A percentile compares a stretch with the other conserved stretches of the same genome.
Evolutionary conservation across 2,329 filamentous ascomycete genomes (phyloP).

Genomic region (Colletotrichum abscissum): DNA sequence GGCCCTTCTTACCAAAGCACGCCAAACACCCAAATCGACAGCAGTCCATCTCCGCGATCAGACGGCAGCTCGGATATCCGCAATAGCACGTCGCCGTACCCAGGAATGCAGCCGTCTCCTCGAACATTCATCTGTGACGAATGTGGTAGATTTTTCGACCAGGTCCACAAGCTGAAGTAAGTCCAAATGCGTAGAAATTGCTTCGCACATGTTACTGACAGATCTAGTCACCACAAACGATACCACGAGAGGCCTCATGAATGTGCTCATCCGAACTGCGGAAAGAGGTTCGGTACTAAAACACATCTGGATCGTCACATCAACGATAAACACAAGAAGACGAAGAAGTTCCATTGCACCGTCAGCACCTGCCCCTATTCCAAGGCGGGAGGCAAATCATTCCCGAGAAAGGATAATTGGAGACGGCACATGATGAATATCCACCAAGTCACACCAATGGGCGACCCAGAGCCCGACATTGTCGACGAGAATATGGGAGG

Average conservation of each 20-base stretch:
- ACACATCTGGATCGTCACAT: constrained; percentile 72
- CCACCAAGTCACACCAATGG: constrained; percentile 52
- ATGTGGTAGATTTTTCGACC: constrained; percentile 62
- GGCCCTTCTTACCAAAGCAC: constrained; percentile 56
- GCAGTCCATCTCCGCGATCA: constrained; percentile 54
- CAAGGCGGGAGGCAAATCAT: constrained; percentile 66
- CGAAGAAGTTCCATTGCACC: constrained; percentile 69
- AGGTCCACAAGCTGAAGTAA: constrained; percentile 70
- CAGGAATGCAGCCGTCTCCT: constrained; percentile 38
- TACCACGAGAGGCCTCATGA: constrained; percentile 72
- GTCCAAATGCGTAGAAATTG: constrained; percentile 33
- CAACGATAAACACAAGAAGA: constrained; percentile 71
- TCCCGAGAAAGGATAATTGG: constrained; percentile 73
- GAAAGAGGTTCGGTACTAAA: constrained; percentile 69
- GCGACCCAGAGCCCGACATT: constrained; percentile 38
- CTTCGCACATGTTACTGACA: constrained; percentile 37
- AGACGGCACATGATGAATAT: constrained; percentile 72
- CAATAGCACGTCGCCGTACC: constrained; percentile 49
- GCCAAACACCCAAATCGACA: constrained; percentile 56
- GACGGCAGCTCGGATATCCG: constrained; percentile 49
- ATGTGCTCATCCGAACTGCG: constrained; percentile 63
- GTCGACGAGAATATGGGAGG: constrained; percentile 37
- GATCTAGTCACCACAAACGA: constrained; percentile 65
- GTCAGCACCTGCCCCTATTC: constrained; percentile 66
- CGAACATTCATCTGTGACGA: constrained; percentile 52